Conservation (phyloP, 768 basidiomycete genomes). For the Mycena polygramma region DNA sequence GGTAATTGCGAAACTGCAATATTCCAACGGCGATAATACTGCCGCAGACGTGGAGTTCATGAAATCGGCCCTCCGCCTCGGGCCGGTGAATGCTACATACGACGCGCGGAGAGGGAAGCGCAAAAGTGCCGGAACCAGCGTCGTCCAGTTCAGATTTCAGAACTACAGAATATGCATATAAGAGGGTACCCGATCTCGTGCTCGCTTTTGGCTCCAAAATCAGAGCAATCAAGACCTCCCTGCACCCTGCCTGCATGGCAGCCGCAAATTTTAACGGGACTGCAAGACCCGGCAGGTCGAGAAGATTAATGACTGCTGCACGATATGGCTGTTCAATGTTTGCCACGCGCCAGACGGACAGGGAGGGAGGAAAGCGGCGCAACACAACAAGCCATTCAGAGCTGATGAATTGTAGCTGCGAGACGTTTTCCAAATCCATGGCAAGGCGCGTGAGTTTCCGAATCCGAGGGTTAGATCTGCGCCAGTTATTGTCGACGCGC, state of each 20-base stretch:
- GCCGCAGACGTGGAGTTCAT: conserved; percentile 41
- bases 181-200: conserved; percentile 30
- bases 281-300: conserved; percentile 40
- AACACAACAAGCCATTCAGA: conserved; percentile 63
- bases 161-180: conserved; percentile 40
- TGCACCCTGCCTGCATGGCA: conserved; percentile 43
- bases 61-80: conserved; percentile 39
- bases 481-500: conserved; percentile 67
- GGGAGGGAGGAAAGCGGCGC: conserved; percentile 47
- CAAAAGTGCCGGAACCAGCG: conserved; percentile 12
- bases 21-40: conserved; percentile 34
- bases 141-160: conserved; percentile 33
- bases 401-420: conserved; percentile 63
- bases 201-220: conserved; percentile 22
- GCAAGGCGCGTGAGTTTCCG: conserved; percentile 53
- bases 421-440: conserved; percentile 52
- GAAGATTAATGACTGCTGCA: conserved; percentile 45
- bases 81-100: conserved; percentile 34
- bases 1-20: conserved; percentile 19
- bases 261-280: conserved; percentile 51
- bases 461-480: conserved; percentile 50
- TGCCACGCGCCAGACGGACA: conserved; percentile 61
- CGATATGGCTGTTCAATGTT: conserved; percentile 43
- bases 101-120: conserved; percentile 21
- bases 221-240: conserved; percentile 40